A percentile compares a stretch with the other conserved stretches of the same genome.
Conservation (phyloP, 495 filamentous ascomycete genomes). For the Trichocladium uniseriatum region DNA sequence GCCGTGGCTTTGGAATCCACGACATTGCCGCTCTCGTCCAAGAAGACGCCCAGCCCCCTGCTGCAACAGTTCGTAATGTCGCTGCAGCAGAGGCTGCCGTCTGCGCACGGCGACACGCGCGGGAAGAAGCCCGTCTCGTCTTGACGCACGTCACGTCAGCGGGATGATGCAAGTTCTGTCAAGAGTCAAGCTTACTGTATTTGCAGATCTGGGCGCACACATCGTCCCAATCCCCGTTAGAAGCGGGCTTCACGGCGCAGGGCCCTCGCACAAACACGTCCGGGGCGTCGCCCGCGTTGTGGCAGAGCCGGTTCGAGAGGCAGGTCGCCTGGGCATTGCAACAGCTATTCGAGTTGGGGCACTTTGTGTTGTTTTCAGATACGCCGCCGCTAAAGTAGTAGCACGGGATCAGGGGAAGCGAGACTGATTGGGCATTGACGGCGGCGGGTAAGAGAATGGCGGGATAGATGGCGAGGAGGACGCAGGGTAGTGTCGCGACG, state of each 20-base stretch:
- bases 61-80: background rate
- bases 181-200: background rate
- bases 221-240: background rate
- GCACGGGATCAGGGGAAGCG: conserved; percentile 3
- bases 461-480: background rate
- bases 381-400: background rate
- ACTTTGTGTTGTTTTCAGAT: background rate
- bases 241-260: background rate
- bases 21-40: conserved; percentile 1
- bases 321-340: background rate
- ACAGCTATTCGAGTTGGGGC: background rate
- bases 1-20: background rate
- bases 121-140: background rate
- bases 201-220: background rate
- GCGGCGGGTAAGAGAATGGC: background rate
- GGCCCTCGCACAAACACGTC: background rate
- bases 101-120: background rate
- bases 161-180: no score
- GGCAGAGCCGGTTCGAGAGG: conserved; percentile 1
- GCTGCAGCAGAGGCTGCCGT: conserved; percentile 3
- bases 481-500: background rate
- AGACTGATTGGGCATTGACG: background rate
- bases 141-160: background rate
- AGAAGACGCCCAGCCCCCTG: background rate
- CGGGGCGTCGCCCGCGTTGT: background rate